Conservation (phyloP, 1,284 basidiomycete species). For the Malassezia yamatoensis region DNA sequence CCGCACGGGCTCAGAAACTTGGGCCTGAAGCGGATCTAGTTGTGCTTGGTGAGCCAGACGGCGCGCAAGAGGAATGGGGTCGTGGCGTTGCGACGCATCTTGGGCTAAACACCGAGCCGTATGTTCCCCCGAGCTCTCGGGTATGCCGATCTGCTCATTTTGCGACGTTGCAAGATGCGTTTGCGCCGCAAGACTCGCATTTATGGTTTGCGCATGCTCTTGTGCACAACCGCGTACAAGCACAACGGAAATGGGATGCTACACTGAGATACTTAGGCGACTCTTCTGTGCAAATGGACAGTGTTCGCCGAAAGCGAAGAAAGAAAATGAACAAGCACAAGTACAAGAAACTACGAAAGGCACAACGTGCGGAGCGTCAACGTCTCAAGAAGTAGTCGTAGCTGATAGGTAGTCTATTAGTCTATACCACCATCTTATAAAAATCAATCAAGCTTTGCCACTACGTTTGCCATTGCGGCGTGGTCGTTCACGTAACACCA, state of each 20-base stretch:
- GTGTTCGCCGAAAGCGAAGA: constrained; percentile 42
- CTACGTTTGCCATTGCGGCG: constrained; percentile 64
- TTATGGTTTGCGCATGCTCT: constrained; percentile 42
- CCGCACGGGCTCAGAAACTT: constrained; percentile 32
- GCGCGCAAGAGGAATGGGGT: constrained; percentile 34
- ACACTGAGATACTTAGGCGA: constrained; percentile 27
- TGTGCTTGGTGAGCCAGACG: constrained; percentile 41
- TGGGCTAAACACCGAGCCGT: constrained; percentile 35
- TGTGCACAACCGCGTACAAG: constrained; percentile 35
- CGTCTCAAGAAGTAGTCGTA: constrained; percentile 31
- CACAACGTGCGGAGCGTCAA: constrained; percentile 40
- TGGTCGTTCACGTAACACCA: constrained; percentile 79
- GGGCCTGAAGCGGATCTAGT: constrained; percentile 45
- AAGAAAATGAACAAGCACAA: constrained; percentile 49
- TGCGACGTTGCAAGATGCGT: neutral
- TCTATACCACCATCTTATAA: constrained; percentile 2
- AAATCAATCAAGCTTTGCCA: constrained; percentile 24
- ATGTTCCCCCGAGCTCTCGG: constrained; percentile 26
- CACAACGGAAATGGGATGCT: constrained; percentile 35
- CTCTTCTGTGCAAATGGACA: constrained; percentile 34
- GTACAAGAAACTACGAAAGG: constrained; percentile 46
- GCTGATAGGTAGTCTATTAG: too few relatives aligned
- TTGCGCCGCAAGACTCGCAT: constrained; percentile 33
- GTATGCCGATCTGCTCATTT: neutral
- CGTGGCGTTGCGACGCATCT: constrained; percentile 41